phyloP scores from a whole-genome alignment of 768 basidiomycete species.

The Phaeotremella skinneri region DNA sequence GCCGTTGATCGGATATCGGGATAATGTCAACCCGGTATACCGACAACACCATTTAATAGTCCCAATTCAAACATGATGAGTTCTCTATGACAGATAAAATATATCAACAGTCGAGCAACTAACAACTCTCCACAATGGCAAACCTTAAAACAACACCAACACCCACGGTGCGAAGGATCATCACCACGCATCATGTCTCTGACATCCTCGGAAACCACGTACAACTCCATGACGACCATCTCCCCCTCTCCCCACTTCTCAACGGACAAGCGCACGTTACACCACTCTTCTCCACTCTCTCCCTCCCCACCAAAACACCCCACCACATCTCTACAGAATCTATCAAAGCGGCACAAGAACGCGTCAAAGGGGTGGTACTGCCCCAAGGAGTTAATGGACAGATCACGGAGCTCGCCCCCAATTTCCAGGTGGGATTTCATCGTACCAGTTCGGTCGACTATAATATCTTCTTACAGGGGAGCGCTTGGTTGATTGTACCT shows the following conservation, averaged over 20 bases:
- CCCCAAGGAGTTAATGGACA: constrained; percentile 39
- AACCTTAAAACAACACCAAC: background rate
- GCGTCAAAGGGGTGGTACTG: constrained; percentile 24
- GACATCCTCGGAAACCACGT: constrained; percentile 22
- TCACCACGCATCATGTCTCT: constrained; percentile 27
- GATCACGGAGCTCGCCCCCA: constrained; percentile 43
- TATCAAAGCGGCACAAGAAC: constrained; percentile 16
- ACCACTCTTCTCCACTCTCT: constrained; percentile 27
- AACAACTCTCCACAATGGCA: too few species aligned
- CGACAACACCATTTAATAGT: background rate
- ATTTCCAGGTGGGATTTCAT: constrained; percentile 37
- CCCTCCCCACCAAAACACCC: constrained; percentile 22
- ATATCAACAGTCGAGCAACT: too few species aligned
- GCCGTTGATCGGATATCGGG: background rate
- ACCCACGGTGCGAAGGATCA: constrained; percentile 18
- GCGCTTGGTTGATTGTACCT: constrained; percentile 35
- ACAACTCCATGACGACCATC: constrained; percentile 15
- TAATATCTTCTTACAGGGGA: constrained; percentile 42
- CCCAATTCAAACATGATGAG: too few species aligned
- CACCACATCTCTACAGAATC: constrained; percentile 15
- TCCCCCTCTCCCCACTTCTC: constrained; percentile 21
- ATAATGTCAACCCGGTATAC: background rate
- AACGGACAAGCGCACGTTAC: constrained; percentile 21
- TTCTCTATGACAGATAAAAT: too few species aligned
- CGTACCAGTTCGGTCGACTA: constrained; percentile 49